Base-by-base conservation (phyloP, 192 early-diverging fungal species). In the Coemansia sp. region DNA sequence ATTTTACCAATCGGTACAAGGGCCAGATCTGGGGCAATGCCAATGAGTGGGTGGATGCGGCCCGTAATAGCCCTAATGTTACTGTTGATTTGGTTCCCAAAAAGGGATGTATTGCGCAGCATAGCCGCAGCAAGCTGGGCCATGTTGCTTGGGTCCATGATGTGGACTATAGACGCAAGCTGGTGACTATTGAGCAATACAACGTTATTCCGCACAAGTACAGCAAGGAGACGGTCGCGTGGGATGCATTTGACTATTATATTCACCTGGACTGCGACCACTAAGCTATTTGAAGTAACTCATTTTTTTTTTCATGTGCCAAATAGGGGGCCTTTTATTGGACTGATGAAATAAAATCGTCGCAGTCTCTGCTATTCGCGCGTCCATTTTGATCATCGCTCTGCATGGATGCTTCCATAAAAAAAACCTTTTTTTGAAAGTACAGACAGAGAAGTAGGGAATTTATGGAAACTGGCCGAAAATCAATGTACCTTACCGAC, bases 1-100 rank as follows among this genome's bases (percentile, higher is more conserved):
- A 66, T 30, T 77, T 70, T 45, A 48, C 53, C 45, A 77, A 70
- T 55, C 40, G 50, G n/a, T 77, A 62, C 45, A 63, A 70, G 52
- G 73, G 73, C 21, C 31, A 52, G 11, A 45, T 26, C 8, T 77
- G 66, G 66, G 73, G 73, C 15, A 70, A 77, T 23, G 73, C 73
- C 30, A 70, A 65, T 13, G 60, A 49, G 6, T 77, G 73, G 73
- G 67, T 58, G 18, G 57, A 51, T 8, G 73, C 73, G 7, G 73
- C 73, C 0, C 55, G 47, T 20, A 55, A 46, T 6, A 56, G 59
- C 9, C 47, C 68, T 6, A 26, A 26, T 26, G 73, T 77, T 16
- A 53, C 51, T 0, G 59, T 77, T 5, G 53, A 62, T 26, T 47
- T 12, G 12, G 48, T 43, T 14, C 70, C 70, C 10, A 12, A 20